Evolutionary conservation across 2,329 filamentous ascomycete genomes (phyloP), one percentile per base, ranked within the genome.

Genomic region (Trichoderma harzianum): DNA sequence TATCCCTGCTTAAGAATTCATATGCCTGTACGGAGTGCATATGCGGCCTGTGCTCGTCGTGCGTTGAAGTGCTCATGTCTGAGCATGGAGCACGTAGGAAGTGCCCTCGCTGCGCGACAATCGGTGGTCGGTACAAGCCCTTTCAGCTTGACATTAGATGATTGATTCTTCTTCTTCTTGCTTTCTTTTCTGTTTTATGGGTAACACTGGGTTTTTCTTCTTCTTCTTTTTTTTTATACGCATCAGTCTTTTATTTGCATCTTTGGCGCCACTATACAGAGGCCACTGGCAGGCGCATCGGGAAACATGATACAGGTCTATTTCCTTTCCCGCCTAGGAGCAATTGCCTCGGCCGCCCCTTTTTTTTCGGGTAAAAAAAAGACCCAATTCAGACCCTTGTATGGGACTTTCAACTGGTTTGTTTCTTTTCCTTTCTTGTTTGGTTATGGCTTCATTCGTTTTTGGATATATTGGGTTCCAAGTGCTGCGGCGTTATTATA

Each of bases 1-100:
- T 94, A 21, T 95, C 92, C 66, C 84, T 91, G 12, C 84, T 98
- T 30, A 91, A 90, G 77, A 92, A 95, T 77, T 96, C 93, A 39
- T 98, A 94, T 78, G 95, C 95, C 26, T 98, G 95, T 80, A 97
- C 95, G 1, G 95, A 98, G 81, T 98, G 96, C 80, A 97, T 98
- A 74, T 97, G 94, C 79, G 95, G 95, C 18, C 88, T 98, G 64
- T 98, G 96, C 81, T 90, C 91, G 74, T 90, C 94, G 72, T 98
- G 95, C 78, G 94, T 98, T 72, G 92, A 94, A 77, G 89, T 93
- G 39, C 85, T 95, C 70, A 90, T 93, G 82, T 89, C 88, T 76
- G 92, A 94, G 79, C 91, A 94, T 79, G 90, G 92, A 65, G 92
- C 92, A 14, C 84, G 92, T 73, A 88, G 91, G 77, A 93, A 92